Evolutionary conservation across 768 basidiomycete genomes (phyloP).

Genomic region (Termitomyces heimii): DNA sequence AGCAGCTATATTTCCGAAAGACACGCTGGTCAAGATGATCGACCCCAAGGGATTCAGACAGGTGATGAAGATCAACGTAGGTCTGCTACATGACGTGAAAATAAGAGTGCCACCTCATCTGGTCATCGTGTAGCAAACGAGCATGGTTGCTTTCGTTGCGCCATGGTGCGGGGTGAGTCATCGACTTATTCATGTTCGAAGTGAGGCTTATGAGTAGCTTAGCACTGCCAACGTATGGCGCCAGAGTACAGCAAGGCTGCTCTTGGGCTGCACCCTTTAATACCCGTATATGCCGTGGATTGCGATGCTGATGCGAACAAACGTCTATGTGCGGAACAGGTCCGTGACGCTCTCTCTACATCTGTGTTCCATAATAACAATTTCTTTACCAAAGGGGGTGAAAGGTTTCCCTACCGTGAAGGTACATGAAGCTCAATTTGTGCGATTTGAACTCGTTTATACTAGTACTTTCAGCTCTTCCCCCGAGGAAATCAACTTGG

Average conservation of each 20-base stretch:
- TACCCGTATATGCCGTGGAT: conserved; percentile 91
- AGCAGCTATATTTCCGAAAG: conserved; percentile 41
- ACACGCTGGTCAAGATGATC: conserved; percentile 66
- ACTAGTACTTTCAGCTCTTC: conserved; percentile 46
- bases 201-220: conserved; percentile 1
- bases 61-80: conserved; percentile 70
- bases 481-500: conserved; percentile 64
- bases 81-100: conserved; percentile 16
- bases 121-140: conserved; percentile 47
- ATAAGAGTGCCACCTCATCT: not conserved
- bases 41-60: conserved; percentile 66
- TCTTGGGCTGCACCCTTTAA: conserved; percentile 66
- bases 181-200: not conserved
- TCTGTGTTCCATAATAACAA: not conserved
- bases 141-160: conserved; percentile 87
- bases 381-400: conserved; percentile 42
- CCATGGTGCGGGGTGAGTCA: conserved; percentile 84
- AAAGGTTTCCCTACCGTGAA: conserved; percentile 95
- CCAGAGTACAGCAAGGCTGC: conserved; percentile 87
- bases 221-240: conserved; percentile 83
- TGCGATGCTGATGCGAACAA: conserved; percentile 84
- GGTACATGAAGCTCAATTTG: conserved; percentile 31
- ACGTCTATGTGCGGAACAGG: conserved; percentile 76
- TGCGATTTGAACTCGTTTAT: not conserved
- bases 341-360: conserved; percentile 12